A percentile compares a stretch with the other conserved stretches of the same genome.
These are phyloP conservation scores for Biscutella auriculata DNA, from an alignment of 441 rosid species.

Conservation along the genomic window DNA sequence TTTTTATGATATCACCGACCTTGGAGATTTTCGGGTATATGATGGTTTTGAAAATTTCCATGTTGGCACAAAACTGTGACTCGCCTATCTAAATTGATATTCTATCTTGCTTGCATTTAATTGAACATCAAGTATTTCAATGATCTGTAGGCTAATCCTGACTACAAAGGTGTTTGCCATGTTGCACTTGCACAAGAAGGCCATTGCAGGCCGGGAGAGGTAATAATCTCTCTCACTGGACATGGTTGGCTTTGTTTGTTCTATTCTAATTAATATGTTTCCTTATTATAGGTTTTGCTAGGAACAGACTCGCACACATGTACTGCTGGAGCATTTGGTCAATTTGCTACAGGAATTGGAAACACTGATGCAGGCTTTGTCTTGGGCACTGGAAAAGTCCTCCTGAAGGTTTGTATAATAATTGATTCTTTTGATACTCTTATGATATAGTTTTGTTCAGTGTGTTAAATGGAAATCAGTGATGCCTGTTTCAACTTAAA, in stretches of 20 bases:
- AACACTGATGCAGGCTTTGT: slow-evolving; percentile 96
- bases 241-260: neutral
- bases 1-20: slow-evolving; percentile 88
- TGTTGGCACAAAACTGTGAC: neutral
- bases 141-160: slow-evolving; percentile 84
- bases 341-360: slow-evolving; percentile 97
- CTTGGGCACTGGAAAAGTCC: slow-evolving; percentile 77
- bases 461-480: neutral
- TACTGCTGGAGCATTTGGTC: slow-evolving; percentile 96
- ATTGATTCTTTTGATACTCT: neutral
- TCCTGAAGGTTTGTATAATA: slow-evolving; percentile 59
- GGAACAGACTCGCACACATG: slow-evolving; percentile 98
- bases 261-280: neutral
- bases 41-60: neutral
- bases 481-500: neutral
- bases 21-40: slow-evolving; percentile 72
- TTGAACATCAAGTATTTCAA: too few species aligned
- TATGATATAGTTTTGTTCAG: neutral
- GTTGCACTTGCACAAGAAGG: slow-evolving; percentile 98
- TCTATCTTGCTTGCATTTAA: neutral
- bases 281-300: slow-evolving; percentile 54
- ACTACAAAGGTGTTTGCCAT: slow-evolving; percentile 96
- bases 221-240: slow-evolving; percentile 10
- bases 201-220: slow-evolving; percentile 99
- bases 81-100: neutral